Conservation (phyloP, 2,329 filamentous ascomycete species). For the Ophiostoma perfectum region DNA sequence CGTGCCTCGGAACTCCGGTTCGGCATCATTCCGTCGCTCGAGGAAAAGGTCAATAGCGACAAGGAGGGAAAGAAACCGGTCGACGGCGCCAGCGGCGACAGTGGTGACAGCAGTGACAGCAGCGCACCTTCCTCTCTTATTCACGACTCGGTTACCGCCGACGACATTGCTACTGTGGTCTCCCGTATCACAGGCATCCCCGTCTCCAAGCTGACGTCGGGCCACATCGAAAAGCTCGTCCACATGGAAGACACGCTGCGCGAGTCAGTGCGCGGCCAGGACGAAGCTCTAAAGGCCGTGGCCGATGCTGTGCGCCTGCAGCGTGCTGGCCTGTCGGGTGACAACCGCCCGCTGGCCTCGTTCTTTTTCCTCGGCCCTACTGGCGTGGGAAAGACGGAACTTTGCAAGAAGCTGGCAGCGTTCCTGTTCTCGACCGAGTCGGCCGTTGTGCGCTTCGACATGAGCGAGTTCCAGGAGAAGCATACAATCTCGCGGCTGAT, state of each 20-base stretch:
- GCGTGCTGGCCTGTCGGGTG: conserved; percentile 81
- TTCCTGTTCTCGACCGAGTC: conserved; percentile 91
- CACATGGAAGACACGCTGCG: conserved; percentile 90
- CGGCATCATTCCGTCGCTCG: conserved; percentile 74
- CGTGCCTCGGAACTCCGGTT: conserved; percentile 89
- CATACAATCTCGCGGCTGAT: conserved; percentile 92
- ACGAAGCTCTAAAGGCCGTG: conserved; percentile 86
- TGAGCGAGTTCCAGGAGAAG: conserved; percentile 97
- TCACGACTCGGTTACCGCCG: conserved; percentile 89
- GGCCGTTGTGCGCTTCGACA: conserved; percentile 90
- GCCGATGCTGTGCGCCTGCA: conserved; percentile 92
- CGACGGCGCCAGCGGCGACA: conserved; percentile 40
- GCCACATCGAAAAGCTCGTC: conserved; percentile 89
- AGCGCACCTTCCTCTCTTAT: conserved; percentile 56
- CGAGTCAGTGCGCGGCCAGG: conserved; percentile 81
- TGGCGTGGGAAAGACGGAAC: conserved; percentile 93
- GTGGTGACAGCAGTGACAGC: conserved; percentile 39
- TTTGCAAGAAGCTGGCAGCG: conserved; percentile 90
- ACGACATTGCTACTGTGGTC: conserved; percentile 90
- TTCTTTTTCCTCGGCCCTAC: conserved; percentile 98
- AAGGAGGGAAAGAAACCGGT: conserved; percentile 35
- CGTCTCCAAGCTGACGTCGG: conserved; percentile 83
- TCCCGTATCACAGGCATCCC: conserved; percentile 90
- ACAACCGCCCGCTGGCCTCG: conserved; percentile 84
- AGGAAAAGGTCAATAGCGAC: conserved; percentile 74